Base-by-base conservation (phyloP, 1,284 basidiomycete genomes). In the Bjerkandera adusta region DNA sequence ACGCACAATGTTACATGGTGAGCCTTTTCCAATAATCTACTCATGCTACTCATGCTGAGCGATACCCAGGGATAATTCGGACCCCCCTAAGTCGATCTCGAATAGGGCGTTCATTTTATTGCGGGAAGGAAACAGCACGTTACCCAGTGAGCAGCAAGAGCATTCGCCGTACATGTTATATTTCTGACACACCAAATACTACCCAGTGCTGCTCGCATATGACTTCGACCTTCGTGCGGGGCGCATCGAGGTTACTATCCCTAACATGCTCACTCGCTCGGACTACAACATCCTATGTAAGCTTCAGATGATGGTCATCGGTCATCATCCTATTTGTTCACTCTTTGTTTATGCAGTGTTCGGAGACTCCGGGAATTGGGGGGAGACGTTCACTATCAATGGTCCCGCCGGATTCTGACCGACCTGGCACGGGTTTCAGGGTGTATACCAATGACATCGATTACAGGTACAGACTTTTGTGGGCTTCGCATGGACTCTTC, bases 41-140 rank as follows among this genome's bases (percentile, higher is more conserved):
- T n/a, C n/a, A n/a, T n/a, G n/a, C n/a, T n/a, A n/a, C n/a, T n/a
- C n/a, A n/a, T n/a, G n/a, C n/a, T n/a, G n/a, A n/a, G n/a, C n/a
- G n/a, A n/a, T n/a, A n/a, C n/a, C n/a, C n/a, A 75, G 70, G 72
- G 66, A 76, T 51, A 65, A 64, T 11, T 58, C 66, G 16, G 50
- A 66, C 32, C 61, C 69, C 22, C 72, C 74, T 4, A 52, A 54
- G 37, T 60, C 69, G 22, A 74, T 77, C 51, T 74, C 74, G 36
- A 76, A 76, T 62, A n/a, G 22, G 26, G 48, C 40, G 2, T 43
- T 48, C 40, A 57, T 56, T 32, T 67, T 47, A 4, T 38, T 56
- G 16, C 47, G 47, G 20, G 18, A 29, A 22, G 44, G 37, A 16
- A 29, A 36, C 7, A 22, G 20, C 15, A 5, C 10, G 11, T 35